Base-by-base conservation (phyloP, 2,329 filamentous ascomycete genomes). In the Ophiognomonia clavigignenti-juglandacearum region DNA sequence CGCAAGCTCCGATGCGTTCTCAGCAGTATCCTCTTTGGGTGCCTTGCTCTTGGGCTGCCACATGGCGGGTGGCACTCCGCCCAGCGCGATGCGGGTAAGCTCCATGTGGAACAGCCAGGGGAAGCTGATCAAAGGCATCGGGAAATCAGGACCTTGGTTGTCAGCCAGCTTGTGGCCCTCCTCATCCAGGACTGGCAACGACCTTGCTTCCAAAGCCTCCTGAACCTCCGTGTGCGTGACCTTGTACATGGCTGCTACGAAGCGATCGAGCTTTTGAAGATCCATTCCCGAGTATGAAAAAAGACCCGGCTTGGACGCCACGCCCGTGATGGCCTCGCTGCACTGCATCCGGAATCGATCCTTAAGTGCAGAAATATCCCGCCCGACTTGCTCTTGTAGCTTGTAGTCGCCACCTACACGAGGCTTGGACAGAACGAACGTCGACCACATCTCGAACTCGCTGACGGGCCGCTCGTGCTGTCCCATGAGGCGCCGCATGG, bases 361-460 rank as follows among this genome's bases (percentile, higher is more conserved):
- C 57, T 83, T 88, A 23, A 97, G 68, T 0, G 73, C 71, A 1
- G 70, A 70, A 2, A 85, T 78, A 18, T 92, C 80, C 4, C 74
- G 72, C 0, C 86, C 86, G 26, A 97, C 80, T 14, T 87, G 85
- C 63, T 98, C 92, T 40, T 90, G 83, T 39, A 90, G 80, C 59
- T 93, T 95, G 70, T 95, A 97, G 53, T 93, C 88, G 8, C 75
- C 79, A 27, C 79, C 82, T 22, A 88, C 76, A 1, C 80, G 75
- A 8, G 87, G 86, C 59, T 86, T 88, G 1, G 78, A 77, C 48
- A 97, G 72, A 2, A 91, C 80, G 63, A 96, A 97, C 0, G 88
- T 84, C 0, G 89, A 85, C 82, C 85, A 96, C 10, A 95, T 78
- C 64, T 98, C 93, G 55, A 96, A 96, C 58, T 98, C 93, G 0